Evolutionary conservation across 2,329 filamentous ascomycete species (phyloP), one percentile per base, ranked within the genome.

Genomic region (Hirsutella thompsonii): DNA sequence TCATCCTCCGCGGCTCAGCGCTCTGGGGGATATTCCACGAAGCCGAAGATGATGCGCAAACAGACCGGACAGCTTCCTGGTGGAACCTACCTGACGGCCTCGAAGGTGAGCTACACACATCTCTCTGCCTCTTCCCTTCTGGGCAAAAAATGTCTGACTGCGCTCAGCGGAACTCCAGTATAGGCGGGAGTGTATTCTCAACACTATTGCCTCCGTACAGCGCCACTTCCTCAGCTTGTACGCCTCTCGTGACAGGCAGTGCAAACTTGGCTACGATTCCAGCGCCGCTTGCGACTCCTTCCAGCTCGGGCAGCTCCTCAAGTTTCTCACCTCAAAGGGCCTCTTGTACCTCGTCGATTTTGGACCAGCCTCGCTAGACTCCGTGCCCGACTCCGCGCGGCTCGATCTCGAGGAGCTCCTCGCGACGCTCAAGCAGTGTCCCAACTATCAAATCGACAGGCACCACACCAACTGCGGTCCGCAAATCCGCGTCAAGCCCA

Each of bases 261-360:
- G 83, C 58, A 77, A 76, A 50, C 69, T 86, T 0, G 82, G 83
- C 40, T 88, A 88, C 57, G 81, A 85, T 52, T 79, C 76, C 2
- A 83, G 77, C 46, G 60, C 72, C 2, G 76, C 81, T 34, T 88
- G 83, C 56, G 83, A 89, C 60, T 79, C 77, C 2, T 89, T 82
- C 52, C 83, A 89, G 58, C 71, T 89, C 1, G 83, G 83, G 19
- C 81, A 88, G 59, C 84, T 84, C 69, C 61, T 86, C 47, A 78
- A 77, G 48, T 88, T 88, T 58, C 72, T 88, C 29, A 62, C 67
- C 13, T 69, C 70, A 47, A 76, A 76, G 47, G 68, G 72, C 21
- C 72, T 84, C 0, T 52, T 86, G 4, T 72, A 69, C 30, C 59
- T 85, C 1, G 64, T 71, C 6, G 71, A 77, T 52, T 76, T 75